Conservation (phyloP, 1,139 yeast genomes). For the Pneumocystis oryctolagi region DNA sequence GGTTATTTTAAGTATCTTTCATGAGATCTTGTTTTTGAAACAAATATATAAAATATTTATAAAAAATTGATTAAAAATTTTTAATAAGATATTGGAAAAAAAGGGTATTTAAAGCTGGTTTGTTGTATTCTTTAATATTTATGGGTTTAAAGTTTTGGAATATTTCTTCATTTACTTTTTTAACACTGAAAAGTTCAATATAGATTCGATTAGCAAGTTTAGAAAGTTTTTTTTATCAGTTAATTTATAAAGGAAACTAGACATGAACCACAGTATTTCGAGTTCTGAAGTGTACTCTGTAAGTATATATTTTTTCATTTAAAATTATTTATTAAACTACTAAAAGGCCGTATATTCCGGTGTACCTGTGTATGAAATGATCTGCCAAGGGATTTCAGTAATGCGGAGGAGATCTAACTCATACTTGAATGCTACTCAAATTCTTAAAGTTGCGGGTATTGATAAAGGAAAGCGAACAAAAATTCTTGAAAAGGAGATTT, state of each 20-base stretch:
- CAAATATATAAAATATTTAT: not conserved
- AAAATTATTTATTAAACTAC: not conserved
- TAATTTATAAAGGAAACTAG: not conserved
- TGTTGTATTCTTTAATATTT: not conserved
- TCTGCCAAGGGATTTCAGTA: slow-evolving; percentile 56
- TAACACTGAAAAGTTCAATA: not conserved
- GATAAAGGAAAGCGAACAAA: slow-evolving; percentile 78
- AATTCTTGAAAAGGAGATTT: slow-evolving; percentile 76
- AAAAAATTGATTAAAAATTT: not conserved
- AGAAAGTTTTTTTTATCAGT: not conserved
- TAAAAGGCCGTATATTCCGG: slow-evolving; percentile 43
- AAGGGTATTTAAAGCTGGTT: not conserved
- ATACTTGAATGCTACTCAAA: slow-evolving; percentile 84
- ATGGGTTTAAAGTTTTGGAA: not conserved
- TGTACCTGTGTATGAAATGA: slow-evolving; percentile 54
- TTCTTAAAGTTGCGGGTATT: slow-evolving; percentile 70
- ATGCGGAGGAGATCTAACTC: slow-evolving; percentile 73
- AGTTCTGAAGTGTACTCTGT: not conserved
- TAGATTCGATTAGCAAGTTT: not conserved
- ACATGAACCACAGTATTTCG: not conserved
- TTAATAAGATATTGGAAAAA: not conserved
- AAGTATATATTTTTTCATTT: not conserved
- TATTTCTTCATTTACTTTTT: not conserved
- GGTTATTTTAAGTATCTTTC: not conserved
- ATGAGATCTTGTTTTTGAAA: not conserved